A percentile compares a stretch with the other conserved stretches of the same genome.
Evolutionary conservation across 306 rosid species (phyloP).

Genomic region (Leucaena leucocephala): DNA sequence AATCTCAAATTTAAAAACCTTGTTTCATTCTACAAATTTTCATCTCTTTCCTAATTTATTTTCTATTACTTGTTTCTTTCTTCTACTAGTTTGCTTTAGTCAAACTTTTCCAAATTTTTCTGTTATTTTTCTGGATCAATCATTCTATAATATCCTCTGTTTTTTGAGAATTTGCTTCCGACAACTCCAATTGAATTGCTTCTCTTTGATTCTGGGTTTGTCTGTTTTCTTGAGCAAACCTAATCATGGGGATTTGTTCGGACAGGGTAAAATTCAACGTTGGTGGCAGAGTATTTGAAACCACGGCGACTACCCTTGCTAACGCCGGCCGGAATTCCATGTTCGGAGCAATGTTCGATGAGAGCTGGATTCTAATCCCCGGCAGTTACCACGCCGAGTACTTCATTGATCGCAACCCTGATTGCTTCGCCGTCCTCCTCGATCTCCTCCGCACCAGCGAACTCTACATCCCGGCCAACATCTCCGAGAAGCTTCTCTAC

Average conservation of each 20-base stretch:
- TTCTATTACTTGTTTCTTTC: neutral
- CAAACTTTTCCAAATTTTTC: neutral
- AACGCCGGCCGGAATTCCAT: slow-evolving; percentile 69
- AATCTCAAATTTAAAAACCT: slow-evolving; percentile 50
- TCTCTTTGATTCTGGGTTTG: slow-evolving; percentile 33
- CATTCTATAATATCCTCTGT: slow-evolving; percentile 12
- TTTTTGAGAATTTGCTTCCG: slow-evolving; percentile 5
- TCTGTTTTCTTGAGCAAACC: slow-evolving; percentile 24
- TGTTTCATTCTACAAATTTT: slow-evolving; percentile 39
- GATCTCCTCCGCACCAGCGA: slow-evolving; percentile 65
- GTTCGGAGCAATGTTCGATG: slow-evolving; percentile 70
- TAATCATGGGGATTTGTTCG: slow-evolving; percentile 52
- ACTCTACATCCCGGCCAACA: slow-evolving; percentile 43
- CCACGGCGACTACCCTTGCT: slow-evolving; percentile 67
- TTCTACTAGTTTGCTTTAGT: neutral
- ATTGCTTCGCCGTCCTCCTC: slow-evolving; percentile 65
- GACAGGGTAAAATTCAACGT: slow-evolving; percentile 67
- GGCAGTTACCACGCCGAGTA: slow-evolving; percentile 22
- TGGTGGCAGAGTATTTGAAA: slow-evolving; percentile 70
- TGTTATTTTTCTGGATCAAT: slow-evolving; percentile 5
- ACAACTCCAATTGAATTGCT: neutral
- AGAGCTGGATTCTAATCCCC: slow-evolving; percentile 48
- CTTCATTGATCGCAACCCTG: slow-evolving; percentile 71
- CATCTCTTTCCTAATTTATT: slow-evolving; percentile 11
- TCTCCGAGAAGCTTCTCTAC: slow-evolving; percentile 59